A percentile compares a stretch with the other conserved stretches of the same genome.
phyloP scores from a whole-genome alignment of 2,329 filamentous ascomycete genomes.

The Xylariaceae sp. region DNA sequence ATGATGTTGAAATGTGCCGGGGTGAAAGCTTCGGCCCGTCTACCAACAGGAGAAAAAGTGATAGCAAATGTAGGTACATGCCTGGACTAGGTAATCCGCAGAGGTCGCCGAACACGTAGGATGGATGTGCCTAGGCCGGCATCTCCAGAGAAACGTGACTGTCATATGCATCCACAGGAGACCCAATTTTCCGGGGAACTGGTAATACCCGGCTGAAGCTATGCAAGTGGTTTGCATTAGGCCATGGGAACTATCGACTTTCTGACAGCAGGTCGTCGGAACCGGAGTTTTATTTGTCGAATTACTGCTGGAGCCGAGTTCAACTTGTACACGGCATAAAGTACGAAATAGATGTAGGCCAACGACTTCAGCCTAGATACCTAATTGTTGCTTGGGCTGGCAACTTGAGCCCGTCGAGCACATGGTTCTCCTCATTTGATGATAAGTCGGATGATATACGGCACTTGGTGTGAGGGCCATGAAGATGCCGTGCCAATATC shows the following conservation, averaged over 20 bases:
- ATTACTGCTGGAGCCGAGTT: background rate
- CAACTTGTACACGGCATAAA: background rate
- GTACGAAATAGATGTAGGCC: background rate
- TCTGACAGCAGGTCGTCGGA: background rate
- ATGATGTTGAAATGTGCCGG: background rate
- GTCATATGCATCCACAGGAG: background rate
- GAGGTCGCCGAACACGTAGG: background rate
- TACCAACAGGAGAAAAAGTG: conserved; percentile 5
- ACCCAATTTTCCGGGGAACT: background rate
- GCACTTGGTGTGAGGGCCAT: background rate
- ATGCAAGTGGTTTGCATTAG: background rate
- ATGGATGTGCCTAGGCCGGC: background rate
- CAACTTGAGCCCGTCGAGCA: background rate
- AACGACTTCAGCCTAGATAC: background rate
- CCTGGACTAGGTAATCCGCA: background rate
- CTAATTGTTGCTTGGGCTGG: background rate
- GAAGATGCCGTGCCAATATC: background rate
- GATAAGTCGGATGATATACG: background rate
- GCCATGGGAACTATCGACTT: background rate
- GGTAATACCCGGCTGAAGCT: background rate
- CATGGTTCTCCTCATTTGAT: background rate
- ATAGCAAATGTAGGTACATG: no score
- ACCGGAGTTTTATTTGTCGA: background rate
- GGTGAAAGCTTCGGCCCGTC: conserved; percentile 3
- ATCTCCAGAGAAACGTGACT: background rate